These are phyloP conservation scores for Aspergillus fischeri DNA, from an alignment of 2,329 filamentous ascomycete species.

Conservation along the genomic window DNA sequence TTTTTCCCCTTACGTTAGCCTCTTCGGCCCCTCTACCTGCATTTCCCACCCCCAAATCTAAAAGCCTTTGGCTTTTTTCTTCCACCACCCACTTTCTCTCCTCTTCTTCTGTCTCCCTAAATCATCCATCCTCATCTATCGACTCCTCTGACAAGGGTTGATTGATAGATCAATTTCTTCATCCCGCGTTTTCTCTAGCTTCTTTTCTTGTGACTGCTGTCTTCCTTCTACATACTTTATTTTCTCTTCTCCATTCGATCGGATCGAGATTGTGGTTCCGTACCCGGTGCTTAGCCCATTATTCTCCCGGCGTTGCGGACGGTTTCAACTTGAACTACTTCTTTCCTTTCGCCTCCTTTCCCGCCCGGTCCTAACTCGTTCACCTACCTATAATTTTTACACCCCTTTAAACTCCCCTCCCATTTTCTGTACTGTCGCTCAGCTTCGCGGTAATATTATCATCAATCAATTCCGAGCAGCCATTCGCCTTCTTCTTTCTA, in stretches of 20 bases:
- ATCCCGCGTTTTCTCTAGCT: constrained; percentile 6
- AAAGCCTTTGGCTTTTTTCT: background rate
- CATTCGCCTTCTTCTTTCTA: background rate
- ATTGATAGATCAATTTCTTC: background rate
- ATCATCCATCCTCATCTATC: background rate
- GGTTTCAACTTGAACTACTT: background rate
- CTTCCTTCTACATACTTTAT: constrained; percentile 3
- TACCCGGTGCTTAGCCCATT: background rate
- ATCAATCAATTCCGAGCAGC: background rate
- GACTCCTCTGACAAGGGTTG: background rate
- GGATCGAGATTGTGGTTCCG: background rate
- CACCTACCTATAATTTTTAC: background rate
- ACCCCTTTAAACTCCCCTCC: background rate
- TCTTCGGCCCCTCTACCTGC: background rate
- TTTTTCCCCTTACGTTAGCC: background rate
- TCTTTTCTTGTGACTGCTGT: constrained; percentile 1
- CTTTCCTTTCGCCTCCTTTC: background rate
- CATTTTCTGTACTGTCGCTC: background rate
- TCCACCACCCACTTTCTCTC: background rate
- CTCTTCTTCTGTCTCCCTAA: background rate
- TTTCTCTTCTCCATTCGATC: background rate
- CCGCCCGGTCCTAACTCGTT: background rate
- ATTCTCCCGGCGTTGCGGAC: background rate
- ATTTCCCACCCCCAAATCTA: background rate
- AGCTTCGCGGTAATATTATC: background rate